Evolutionary conservation across 257 asterid genomes (phyloP), one percentile per base, ranked within the genome.

Genomic region (Euphrasia confusa): DNA sequence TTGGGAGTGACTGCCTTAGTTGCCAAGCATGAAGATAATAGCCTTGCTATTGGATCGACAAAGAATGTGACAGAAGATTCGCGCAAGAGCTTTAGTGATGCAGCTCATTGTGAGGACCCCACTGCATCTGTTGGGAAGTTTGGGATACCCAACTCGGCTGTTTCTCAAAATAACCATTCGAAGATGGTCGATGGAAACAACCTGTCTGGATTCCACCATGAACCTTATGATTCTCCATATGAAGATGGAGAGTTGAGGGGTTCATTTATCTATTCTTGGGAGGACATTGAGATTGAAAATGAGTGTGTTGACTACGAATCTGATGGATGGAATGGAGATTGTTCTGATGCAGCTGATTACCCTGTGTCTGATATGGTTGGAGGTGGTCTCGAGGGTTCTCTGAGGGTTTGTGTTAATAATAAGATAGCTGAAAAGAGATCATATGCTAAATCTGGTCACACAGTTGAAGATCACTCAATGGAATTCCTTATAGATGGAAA

Each of bases 221-320:
- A 63, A 74, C 87, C 81, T 62, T 80, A 83, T 72, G 97, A 86
- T 74, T 92, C 99, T 68, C 87, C 99, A 4, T 86, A 76, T 15
- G 99, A 84, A 79, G 99, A 92, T 74, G 91, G 97, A 45, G 99
- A 92, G 72, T 78, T 92, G 68, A 83, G 88, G 76, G 89, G 81
- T 66, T 77, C 93, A 4, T 76, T 63, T 70, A 58, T 78, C 58
- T 79, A 68, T 69, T 65, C 78, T 1, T 84, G 80, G 89, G 96
- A 84, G 72, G 92, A 73, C 48, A 77, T 75, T 74, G 90, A 71
- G 63, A 15, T 74, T 56, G 87, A 81, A 68, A 75, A 73, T 72
- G 94, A 83, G 74, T 78, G 69, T 62, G 85, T 84, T 57, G 90
- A 88, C 77, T 91, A 86, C 61, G 96, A 81, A 65, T 85, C 90